Evolutionary conservation across 257 asterid genomes (phyloP).

Genomic region (Fraxinus quadrangulata): DNA sequence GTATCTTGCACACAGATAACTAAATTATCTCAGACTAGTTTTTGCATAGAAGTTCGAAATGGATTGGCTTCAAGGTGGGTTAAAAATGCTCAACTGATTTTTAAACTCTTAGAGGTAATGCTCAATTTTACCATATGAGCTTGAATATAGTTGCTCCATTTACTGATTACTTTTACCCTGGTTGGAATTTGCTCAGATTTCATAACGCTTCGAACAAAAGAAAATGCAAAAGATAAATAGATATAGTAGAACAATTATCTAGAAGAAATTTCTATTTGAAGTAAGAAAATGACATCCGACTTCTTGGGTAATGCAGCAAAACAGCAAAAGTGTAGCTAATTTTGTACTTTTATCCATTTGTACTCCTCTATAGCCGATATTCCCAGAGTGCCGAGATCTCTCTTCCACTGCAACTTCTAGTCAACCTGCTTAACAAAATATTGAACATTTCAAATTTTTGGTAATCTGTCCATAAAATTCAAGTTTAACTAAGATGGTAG

Average conservation of each 20-base stretch:
- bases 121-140: neutral
- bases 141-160: neutral
- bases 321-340: conserved; percentile 29
- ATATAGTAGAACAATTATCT: neutral
- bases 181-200: neutral
- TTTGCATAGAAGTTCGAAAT: conserved; percentile 2
- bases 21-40: conserved; percentile 10
- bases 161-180: neutral
- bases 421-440: conserved; percentile 35
- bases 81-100: neutral
- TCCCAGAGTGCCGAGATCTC: conserved; percentile 20
- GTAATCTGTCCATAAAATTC: conserved; percentile 7
- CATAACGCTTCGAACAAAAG: neutral
- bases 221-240: conserved; percentile 9
- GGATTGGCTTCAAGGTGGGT: neutral
- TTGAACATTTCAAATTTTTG: neutral
- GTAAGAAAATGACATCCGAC: conserved; percentile 14
- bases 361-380: conserved; percentile 26
- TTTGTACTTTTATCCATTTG: conserved; percentile 64
- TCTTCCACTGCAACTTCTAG: conserved; percentile 30
- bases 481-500: neutral
- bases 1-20: neutral
- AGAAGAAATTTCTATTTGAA: conserved; percentile 2
- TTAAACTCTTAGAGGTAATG: conserved; percentile 3
- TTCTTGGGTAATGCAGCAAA: neutral